Percentiles rank a stretch among this genome's conserved stretches.
These are phyloP conservation scores for Favolaschia claudopus DNA, from an alignment of 768 basidiomycete species.

Conservation along the genomic window DNA sequence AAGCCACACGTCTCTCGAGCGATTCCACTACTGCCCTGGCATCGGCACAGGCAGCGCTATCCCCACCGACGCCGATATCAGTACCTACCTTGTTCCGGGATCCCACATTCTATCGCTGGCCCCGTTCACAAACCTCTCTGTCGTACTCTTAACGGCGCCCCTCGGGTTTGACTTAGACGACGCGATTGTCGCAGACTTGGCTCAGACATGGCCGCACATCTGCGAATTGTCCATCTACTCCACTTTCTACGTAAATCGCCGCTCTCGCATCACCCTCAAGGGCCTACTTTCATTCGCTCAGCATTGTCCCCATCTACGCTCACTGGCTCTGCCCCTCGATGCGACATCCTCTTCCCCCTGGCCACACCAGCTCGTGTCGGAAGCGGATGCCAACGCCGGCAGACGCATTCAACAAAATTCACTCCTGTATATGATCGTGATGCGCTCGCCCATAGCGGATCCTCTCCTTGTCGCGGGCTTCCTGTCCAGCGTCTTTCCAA, in stretches of 20 bases:
- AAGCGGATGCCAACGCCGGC: too few relatives aligned
- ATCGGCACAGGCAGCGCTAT: too few relatives aligned
- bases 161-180: slow-evolving; percentile 6
- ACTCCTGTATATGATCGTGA: neutral
- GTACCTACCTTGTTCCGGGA: neutral
- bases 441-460: neutral
- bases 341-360: neutral
- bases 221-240: neutral
- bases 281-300: neutral
- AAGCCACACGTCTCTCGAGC: too few relatives aligned
- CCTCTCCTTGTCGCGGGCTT: neutral
- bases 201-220: neutral
- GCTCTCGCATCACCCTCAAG: neutral
- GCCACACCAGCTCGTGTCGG: neutral
- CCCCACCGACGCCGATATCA: neutral
- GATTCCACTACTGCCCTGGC: too few relatives aligned
- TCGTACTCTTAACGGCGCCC: neutral
- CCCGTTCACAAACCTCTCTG: neutral
- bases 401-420: neutral
- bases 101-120: neutral
- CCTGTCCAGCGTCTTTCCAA: slow-evolving; percentile 1
- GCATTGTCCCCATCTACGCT: neutral
- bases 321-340: neutral
- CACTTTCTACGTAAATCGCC: neutral
- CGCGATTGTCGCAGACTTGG: neutral